Percentiles rank a stretch among this genome's conserved stretches.
These are phyloP conservation scores for Cercospora sp. DNA, from an alignment of 2,329 filamentous ascomycete species.

Conservation along the genomic window DNA sequence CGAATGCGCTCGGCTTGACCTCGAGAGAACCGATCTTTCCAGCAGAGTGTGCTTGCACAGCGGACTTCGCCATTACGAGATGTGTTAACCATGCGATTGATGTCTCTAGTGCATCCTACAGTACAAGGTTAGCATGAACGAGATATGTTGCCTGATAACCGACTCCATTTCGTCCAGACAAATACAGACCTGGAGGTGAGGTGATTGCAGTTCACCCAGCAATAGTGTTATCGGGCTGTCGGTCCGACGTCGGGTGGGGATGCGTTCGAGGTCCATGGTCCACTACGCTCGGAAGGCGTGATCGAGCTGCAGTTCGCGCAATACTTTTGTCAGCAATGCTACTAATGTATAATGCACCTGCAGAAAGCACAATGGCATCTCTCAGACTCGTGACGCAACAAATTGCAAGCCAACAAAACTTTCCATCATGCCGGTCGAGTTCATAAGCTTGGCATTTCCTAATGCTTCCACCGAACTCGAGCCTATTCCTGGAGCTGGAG, in stretches of 20 bases:
- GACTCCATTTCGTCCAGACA: not conserved
- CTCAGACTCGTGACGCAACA: not conserved
- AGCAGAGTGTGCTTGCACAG: not conserved
- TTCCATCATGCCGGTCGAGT: constrained; percentile 46
- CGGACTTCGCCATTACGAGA: not conserved
- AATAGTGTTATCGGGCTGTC: constrained; percentile 7
- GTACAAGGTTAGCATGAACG: not conserved
- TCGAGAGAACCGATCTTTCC: not conserved
- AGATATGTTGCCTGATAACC: not conserved
- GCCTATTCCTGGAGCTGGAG: constrained; percentile 53
- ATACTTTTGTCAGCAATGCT: constrained; percentile 15
- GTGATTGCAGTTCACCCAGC: not conserved
- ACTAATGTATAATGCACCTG: constrained; percentile 12
- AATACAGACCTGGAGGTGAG: not conserved
- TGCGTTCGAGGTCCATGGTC: constrained; percentile 11
- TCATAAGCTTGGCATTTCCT: constrained; percentile 60
- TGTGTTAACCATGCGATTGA: not conserved
- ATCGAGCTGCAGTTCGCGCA: constrained; percentile 22
- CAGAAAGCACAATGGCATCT: not conserved
- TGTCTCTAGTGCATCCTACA: not conserved
- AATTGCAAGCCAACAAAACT: not conserved
- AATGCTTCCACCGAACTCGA: constrained; percentile 59
- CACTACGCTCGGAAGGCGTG: constrained; percentile 23
- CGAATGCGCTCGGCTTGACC: not conserved
- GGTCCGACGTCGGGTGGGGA: constrained; percentile 20